Evolutionary conservation across 2,329 filamentous ascomycete genomes (phyloP).

Genomic region (Botrytis paeoniae): DNA sequence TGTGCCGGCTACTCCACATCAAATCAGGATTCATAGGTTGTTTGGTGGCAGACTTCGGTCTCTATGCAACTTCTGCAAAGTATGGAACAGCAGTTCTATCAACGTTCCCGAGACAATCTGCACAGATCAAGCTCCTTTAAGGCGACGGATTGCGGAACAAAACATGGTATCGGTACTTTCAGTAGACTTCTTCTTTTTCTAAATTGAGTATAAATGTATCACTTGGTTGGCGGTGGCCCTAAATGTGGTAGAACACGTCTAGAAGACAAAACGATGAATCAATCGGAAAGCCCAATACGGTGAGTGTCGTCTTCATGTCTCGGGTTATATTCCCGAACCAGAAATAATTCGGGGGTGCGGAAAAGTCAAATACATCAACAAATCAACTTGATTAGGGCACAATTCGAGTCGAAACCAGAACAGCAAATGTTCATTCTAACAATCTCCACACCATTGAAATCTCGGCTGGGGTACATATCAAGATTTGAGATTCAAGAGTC

Average conservation of each 20-base stretch:
- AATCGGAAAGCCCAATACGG: background rate
- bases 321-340: background rate
- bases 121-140: background rate
- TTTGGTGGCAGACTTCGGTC: background rate
- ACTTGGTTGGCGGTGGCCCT: background rate
- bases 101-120: conserved; percentile 3
- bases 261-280: background rate
- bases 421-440: background rate
- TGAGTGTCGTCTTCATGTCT: conserved; percentile 6
- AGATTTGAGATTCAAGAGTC: background rate
- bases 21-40: background rate
- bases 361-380: conserved; percentile 6
- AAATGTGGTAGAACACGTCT: background rate
- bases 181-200: background rate
- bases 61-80: background rate
- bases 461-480: background rate
- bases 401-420: background rate
- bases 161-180: conserved; percentile 7
- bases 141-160: background rate
- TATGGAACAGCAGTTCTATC: background rate
- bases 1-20: background rate
- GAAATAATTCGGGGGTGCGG: background rate
- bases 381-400: background rate
- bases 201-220: background rate
- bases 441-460: background rate